phyloP scores from a whole-genome alignment of 2,329 filamentous ascomycete species.

The Dryadomyces sulphureus region DNA sequence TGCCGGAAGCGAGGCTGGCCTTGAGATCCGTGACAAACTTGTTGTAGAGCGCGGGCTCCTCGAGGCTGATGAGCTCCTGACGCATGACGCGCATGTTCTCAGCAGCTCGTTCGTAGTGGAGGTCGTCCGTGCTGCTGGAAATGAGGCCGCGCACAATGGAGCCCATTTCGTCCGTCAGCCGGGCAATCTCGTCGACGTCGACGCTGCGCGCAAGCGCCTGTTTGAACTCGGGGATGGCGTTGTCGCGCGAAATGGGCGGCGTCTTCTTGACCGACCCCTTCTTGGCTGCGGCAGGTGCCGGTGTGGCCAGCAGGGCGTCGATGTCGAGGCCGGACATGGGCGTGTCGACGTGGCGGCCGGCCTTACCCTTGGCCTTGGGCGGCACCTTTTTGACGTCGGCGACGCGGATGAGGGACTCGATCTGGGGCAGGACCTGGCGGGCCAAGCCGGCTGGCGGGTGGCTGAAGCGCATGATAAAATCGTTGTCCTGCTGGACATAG shows the following conservation, averaged over 20 bases:
- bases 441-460: slow-evolving; percentile 55
- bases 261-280: slow-evolving; percentile 14
- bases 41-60: slow-evolving; percentile 68
- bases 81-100: slow-evolving; percentile 69
- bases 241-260: slow-evolving; percentile 38
- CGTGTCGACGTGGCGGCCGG: slow-evolving; percentile 47
- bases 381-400: slow-evolving; percentile 84
- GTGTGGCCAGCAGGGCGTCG: slow-evolving; percentile 51
- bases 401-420: slow-evolving; percentile 50
- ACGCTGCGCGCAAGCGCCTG: slow-evolving; percentile 51
- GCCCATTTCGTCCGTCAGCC: slow-evolving; percentile 61
- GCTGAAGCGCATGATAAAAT: slow-evolving; percentile 54
- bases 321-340: slow-evolving; percentile 85
- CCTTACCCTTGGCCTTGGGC: slow-evolving; percentile 61
- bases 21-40: slow-evolving; percentile 58
- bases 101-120: slow-evolving; percentile 56
- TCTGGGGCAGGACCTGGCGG: slow-evolving; percentile 34
- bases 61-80: slow-evolving; percentile 58
- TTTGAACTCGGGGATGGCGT: slow-evolving; percentile 84
- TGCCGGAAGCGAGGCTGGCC: slow-evolving; percentile 49
- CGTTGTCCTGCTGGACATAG: slow-evolving; percentile 45
- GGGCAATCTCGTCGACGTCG: slow-evolving; percentile 45
- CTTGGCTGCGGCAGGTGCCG: slow-evolving; percentile 2
- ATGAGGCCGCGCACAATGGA: slow-evolving; percentile 55
- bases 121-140: slow-evolving; percentile 58